A percentile compares a stretch with the other conserved stretches of the same genome.
Evolutionary conservation across 345 rosid species (phyloP).

Genomic region (Linum trigynum): DNA sequence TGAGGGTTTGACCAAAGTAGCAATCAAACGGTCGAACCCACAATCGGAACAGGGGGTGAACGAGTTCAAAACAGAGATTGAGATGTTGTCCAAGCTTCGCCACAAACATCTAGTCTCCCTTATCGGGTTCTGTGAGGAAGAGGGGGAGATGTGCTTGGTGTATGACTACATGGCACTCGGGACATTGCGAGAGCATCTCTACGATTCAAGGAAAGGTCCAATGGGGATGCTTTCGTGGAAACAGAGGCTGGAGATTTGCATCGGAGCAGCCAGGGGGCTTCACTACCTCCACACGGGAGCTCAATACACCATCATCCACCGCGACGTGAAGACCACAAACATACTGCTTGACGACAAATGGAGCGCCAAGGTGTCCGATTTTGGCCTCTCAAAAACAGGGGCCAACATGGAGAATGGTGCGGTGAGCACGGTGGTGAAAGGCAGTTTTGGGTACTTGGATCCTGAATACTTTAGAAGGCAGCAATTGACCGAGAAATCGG

Average conservation of each 20-base stretch:
- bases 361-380: conserved; percentile 84
- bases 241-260: conserved; percentile 60
- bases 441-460: conserved; percentile 85
- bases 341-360: conserved; percentile 70
- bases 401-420: conserved; percentile 73
- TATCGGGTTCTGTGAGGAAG: conserved; percentile 81
- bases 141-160: conserved; percentile 68
- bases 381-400: conserved; percentile 72
- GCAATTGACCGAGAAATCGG: conserved; percentile 79
- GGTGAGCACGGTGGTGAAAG: conserved; percentile 79
- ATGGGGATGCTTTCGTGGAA: conserved; percentile 41
- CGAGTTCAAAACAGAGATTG: conserved; percentile 76
- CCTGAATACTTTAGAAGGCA: conserved; percentile 80
- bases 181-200: conserved; percentile 66
- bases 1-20: conserved; percentile 35
- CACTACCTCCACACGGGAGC: conserved; percentile 94
- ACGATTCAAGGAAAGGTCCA: conserved; percentile 40
- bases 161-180: conserved; percentile 86
- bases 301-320: conserved; percentile 73
- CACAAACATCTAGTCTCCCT: conserved; percentile 85
- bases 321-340: conserved; percentile 94
- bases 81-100: conserved; percentile 72
- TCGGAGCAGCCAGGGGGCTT: conserved; percentile 76
- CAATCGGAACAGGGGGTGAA: conserved; percentile 72
- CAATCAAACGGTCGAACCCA: conserved; percentile 68